Evolutionary conservation across 441 rosid species (phyloP), one percentile per base, ranked within the genome.

Genomic region (Daphne laureola): DNA sequence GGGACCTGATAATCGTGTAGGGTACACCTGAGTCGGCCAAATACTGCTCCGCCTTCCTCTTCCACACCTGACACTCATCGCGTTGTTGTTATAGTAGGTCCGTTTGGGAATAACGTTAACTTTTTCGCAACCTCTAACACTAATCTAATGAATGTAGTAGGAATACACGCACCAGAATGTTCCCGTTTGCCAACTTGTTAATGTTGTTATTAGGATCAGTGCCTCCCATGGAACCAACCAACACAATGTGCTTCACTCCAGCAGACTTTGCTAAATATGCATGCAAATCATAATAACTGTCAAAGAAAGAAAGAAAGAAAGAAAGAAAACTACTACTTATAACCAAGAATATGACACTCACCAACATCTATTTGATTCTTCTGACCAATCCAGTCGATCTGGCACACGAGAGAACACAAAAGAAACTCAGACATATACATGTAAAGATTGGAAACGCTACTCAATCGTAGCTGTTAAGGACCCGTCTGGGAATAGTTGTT

Each of bases 341-440:
- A 21, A 4, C 25, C 25, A 21, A 21, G 25, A 21, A 21, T 2
- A 21, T 21, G 25, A 21, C 25, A 21, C 75, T 62, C 68, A 88
- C 94, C 94, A 51, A 87, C 86, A 64, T 88, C 94, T n/a, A 88
- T 85, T 65, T 88, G 96, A 65, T 88, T 88, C 64, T 85, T 88
- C 81, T 83, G 96, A 58, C 96, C 94, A 61, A 78, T 74, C 96
- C 96, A 88, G 53, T 88, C 96, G 44, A 88, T 91, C 94, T 88
- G 43, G 48, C 51, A 66, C 5, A 23, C 8, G 51, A 63, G 47
- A 68, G 54, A 51, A 43, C 11, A 46, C 23, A 8, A 31, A 15
- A 54, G 38, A 42, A 43, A 44, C 18, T 0, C 48, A 44, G 13
- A 17, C 18, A 12, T 44, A 44, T 12, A 44, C 15, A 44, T 44